Base-by-base conservation (phyloP, 2,329 filamentous ascomycete genomes). In the Scytalidium lignicola region DNA sequence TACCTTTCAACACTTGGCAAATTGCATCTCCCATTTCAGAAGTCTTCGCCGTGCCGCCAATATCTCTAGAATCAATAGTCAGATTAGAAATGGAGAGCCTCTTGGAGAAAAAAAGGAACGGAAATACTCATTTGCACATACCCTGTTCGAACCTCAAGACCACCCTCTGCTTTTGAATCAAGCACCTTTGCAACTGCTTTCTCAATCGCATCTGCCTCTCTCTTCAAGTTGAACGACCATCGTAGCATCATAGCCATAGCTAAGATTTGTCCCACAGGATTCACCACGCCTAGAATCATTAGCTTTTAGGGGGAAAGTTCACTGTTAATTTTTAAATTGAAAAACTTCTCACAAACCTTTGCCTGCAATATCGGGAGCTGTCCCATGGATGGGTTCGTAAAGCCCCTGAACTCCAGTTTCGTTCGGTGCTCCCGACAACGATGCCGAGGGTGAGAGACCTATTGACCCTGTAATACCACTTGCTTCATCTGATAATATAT, bases 241-340 rank as follows among this genome's bases (percentile, higher is more conserved):
- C 89, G 86, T 64, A 96, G 79, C 84, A 97, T 88, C 90, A 96
- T 95, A 62, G 88, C 89, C 15, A 95, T 79, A n/a, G 88, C 95
- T 29, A 96, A 79, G 56, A 96, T 88, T 50, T 88, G 90, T 44
- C 90, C 90, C 52, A 96, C 76, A 39, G 91, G 91, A 76, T 93
- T 95, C 62, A 93, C 89, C 59, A n/a, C n/a, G n/a, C n/a, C n/a
- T n/a, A n/a, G n/a, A n/a, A n/a, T n/a, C n/a, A n/a, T n/a, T n/a
- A n/a, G n/a, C 95, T 85, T 50, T 37, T 37, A 37, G 32, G 32
- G 32, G 32, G 32, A 7, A 37, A 13, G n/a, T 37, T n/a, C n/a
- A n/a, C n/a, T n/a, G n/a, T n/a, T n/a, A n/a, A n/a, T n/a, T n/a
- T n/a, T n/a, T n/a, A n/a, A n/a, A n/a, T n/a, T n/a, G n/a, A n/a